Evolutionary conservation across 345 rosid species (phyloP), one percentile per base, ranked within the genome.

Genomic region (Nephelium lappaceum): DNA sequence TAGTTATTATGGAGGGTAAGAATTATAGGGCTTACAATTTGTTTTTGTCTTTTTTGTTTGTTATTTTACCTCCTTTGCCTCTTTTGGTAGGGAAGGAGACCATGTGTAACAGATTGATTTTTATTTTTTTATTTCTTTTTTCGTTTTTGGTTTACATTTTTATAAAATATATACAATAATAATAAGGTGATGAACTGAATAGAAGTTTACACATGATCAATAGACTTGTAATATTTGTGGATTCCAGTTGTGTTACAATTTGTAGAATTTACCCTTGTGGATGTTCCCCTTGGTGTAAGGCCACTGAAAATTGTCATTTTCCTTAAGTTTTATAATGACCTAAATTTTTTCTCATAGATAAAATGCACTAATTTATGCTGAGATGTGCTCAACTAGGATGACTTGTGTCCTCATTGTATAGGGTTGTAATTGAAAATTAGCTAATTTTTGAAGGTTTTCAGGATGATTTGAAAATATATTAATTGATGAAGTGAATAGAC

Each of bases 151-250:
- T 49, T 2, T 47, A 64, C 47, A 75, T 31, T 65, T 47, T 27
- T 45, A 21, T 19, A 57, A 65, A 71, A 63, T 64, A 31, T 24
- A 65, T 27, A 31, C 62, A 75, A 47, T 31, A 31, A 47, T 31
- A 31, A 31, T 74, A 45, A 45, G 49, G 36, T 45, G 77, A 47
- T 75, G 53, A 47, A 23, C 47, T 31, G 51, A 62, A 62, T 25
- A 62, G 12, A 25, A 47, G 25, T 41, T 43, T 8, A 18, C 19
- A 24, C 5, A 43, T 43, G 69, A 25, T 47, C 5, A 45, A 25
- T 43, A 10, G 68, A 43, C 62, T 6, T 42, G 1, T 43, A 11
- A 7, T 19, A 27, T 55, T 72, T 53, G 75, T 64, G 19, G 57
- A 43, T 69, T 11, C 49, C 27, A 69, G 47, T 43, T 69, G 15